phyloP scores from a whole-genome alignment of 306 rosid species.

The Lathyrus oleraceus region DNA sequence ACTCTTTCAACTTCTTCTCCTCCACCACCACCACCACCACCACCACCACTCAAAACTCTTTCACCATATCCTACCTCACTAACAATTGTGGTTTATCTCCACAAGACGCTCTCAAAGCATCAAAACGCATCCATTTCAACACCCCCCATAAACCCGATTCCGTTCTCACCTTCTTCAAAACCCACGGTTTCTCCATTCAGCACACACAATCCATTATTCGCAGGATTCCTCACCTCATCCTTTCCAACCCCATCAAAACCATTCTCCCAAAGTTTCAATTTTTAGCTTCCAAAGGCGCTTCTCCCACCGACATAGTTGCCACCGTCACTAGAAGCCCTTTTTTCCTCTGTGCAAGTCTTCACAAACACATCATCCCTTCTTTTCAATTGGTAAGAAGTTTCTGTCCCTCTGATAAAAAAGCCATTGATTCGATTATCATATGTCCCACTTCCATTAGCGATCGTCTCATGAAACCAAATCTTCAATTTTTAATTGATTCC shows the following conservation, averaged over 20 bases:
- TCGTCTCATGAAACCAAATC: not conserved
- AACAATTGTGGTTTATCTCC: conserved; percentile 35
- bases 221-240: not conserved
- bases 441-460: not conserved
- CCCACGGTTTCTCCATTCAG: not conserved
- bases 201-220: not conserved
- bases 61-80: conserved; percentile 41
- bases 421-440: not conserved
- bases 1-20: not conserved
- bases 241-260: not conserved
- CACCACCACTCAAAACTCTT: conserved; percentile 16
- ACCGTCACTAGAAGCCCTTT: not conserved
- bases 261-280: conserved; percentile 31
- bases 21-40: not conserved
- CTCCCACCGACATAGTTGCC: not conserved
- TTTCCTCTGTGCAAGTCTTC: not conserved
- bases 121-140: conserved; percentile 26
- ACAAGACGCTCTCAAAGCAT: conserved; percentile 36
- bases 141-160: conserved; percentile 39
- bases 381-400: not conserved
- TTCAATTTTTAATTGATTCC: not conserved
- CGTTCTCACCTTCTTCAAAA: not conserved
- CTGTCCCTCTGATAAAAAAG: not conserved
- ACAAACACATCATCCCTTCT: not conserved
- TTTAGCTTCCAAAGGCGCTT: conserved; percentile 33